Conservation (phyloP, 768 basidiomycete species). For the Agaricus subrufescens region DNA sequence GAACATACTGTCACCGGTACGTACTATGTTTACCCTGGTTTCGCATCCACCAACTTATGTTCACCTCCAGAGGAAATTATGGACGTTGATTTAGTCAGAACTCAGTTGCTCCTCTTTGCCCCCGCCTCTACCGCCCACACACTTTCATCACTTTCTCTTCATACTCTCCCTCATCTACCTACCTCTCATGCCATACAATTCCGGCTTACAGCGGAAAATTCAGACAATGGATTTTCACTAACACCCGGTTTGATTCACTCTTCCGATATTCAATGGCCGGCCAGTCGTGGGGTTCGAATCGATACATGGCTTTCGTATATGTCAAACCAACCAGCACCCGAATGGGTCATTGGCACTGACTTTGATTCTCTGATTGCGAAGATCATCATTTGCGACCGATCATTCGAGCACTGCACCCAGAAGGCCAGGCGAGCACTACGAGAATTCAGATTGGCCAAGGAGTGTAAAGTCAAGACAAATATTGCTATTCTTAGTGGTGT, state of each 20-base stretch:
- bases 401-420: slow-evolving; percentile 78
- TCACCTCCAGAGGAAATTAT: slow-evolving; percentile 71
- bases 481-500: slow-evolving; percentile 26
- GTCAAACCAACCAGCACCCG: slow-evolving; percentile 35
- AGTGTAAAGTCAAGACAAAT: slow-evolving; percentile 42
- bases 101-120: slow-evolving; percentile 80
- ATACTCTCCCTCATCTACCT: slow-evolving; percentile 63
- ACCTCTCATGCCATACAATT: slow-evolving; percentile 82
- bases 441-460: slow-evolving; percentile 62
- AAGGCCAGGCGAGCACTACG: slow-evolving; percentile 80
- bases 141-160: slow-evolving; percentile 66
- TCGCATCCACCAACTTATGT: background rate
- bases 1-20: slow-evolving; percentile 88
- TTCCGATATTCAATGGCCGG: slow-evolving; percentile 62
- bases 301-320: slow-evolving; percentile 82
- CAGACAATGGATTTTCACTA: slow-evolving; percentile 69
- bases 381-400: slow-evolving; percentile 71
- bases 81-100: slow-evolving; percentile 83
- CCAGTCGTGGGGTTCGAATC: slow-evolving; percentile 82
- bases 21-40: slow-evolving; percentile 10
- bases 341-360: slow-evolving; percentile 52
- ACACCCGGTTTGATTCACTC: slow-evolving; percentile 82
- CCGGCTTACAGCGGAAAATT: slow-evolving; percentile 87
- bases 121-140: slow-evolving; percentile 47
- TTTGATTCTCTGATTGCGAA: slow-evolving; percentile 90